Evolutionary conservation across 768 basidiomycete genomes (phyloP).

Genomic region (Myochromella boudieri): DNA sequence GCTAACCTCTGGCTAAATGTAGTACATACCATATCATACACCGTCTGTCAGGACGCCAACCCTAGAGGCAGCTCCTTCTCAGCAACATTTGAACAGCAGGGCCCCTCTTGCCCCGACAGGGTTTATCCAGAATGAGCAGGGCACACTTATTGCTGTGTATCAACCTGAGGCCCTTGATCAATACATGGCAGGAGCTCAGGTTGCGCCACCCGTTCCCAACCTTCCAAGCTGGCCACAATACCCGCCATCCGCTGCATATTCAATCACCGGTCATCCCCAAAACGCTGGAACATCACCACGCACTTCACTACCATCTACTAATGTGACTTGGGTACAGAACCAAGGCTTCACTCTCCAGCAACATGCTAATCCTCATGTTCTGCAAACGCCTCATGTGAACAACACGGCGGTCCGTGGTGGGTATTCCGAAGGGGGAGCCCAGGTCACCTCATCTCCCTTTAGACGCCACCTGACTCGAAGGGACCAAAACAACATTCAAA

Average conservation of each 20-base stretch:
- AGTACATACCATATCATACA: constrained; percentile 50
- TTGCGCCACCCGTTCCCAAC: constrained; percentile 26
- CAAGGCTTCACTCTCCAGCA: constrained; percentile 19
- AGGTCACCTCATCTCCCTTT: constrained; percentile 13
- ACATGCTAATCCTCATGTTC: constrained; percentile 13
- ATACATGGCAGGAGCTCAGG: constrained; percentile 55
- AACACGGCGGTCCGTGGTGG: constrained; percentile 19
- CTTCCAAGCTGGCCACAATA: constrained; percentile 33
- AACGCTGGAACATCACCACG: constrained; percentile 21
- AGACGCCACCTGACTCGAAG: constrained; percentile 25
- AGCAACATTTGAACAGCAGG: constrained; percentile 31
- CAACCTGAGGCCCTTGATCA: constrained; percentile 68
- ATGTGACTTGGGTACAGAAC: constrained; percentile 23
- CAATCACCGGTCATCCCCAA: constrained; percentile 27
- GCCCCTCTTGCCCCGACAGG: constrained; percentile 65
- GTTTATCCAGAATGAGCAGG: constrained; percentile 72
- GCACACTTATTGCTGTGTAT: constrained; percentile 71
- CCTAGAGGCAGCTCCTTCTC: constrained; percentile 28
- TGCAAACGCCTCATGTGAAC: constrained; percentile 12
- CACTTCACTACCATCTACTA: constrained; percentile 16
- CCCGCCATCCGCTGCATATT: constrained; percentile 24
- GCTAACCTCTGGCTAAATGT: constrained; percentile 26
- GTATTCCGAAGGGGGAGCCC: constrained; percentile 19
- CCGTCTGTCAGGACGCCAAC: constrained; percentile 34
- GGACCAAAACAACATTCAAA: constrained; percentile 22